phyloP scores from a whole-genome alignment of 2,329 filamentous ascomycete species.

The Penicillium sp. region DNA sequence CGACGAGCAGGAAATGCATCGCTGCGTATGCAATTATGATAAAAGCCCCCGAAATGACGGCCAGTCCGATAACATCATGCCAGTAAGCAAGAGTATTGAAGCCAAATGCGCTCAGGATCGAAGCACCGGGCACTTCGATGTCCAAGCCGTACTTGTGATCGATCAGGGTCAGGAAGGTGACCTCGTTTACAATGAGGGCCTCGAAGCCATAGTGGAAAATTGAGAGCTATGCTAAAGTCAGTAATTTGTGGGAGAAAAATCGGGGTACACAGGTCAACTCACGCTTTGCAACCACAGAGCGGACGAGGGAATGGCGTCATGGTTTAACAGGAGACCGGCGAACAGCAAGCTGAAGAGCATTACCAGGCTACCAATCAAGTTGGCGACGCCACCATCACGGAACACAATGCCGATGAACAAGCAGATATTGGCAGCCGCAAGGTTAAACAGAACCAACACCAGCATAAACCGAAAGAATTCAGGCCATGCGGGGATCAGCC shows the following conservation, averaged over 20 bases:
- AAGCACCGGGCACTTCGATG: slow-evolving; percentile 91
- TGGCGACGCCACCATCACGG: slow-evolving; percentile 86
- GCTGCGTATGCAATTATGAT: slow-evolving; percentile 84
- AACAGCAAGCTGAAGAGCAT: slow-evolving; percentile 98
- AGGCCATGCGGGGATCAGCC: slow-evolving; percentile 73
- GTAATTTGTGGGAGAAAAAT: slow-evolving; percentile 7
- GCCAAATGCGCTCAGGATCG: slow-evolving; percentile 91
- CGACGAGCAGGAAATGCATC: slow-evolving; percentile 91
- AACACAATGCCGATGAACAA: slow-evolving; percentile 96
- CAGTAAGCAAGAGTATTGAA: slow-evolving; percentile 87
- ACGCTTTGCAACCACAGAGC: slow-evolving; percentile 86
- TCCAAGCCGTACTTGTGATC: slow-evolving; percentile 96
- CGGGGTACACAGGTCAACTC: slow-evolving; percentile 34
- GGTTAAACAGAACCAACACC: slow-evolving; percentile 91
- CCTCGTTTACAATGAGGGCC: slow-evolving; percentile 94
- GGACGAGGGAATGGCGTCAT: slow-evolving; percentile 82
- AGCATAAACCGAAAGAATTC: slow-evolving; percentile 92
- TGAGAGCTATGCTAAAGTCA: slow-evolving; percentile 60
- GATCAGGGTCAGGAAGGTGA: slow-evolving; percentile 80
- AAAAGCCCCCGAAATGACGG: slow-evolving; percentile 77
- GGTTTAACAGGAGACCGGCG: slow-evolving; percentile 89
- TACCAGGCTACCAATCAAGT: slow-evolving; percentile 87
- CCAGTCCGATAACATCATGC: slow-evolving; percentile 78
- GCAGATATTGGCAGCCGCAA: slow-evolving; percentile 89
- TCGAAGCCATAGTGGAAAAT: slow-evolving; percentile 99